Evolutionary conservation across 371 early-diverging fungal genomes (phyloP).

Genomic region (Enterocytospora artemiae): DNA sequence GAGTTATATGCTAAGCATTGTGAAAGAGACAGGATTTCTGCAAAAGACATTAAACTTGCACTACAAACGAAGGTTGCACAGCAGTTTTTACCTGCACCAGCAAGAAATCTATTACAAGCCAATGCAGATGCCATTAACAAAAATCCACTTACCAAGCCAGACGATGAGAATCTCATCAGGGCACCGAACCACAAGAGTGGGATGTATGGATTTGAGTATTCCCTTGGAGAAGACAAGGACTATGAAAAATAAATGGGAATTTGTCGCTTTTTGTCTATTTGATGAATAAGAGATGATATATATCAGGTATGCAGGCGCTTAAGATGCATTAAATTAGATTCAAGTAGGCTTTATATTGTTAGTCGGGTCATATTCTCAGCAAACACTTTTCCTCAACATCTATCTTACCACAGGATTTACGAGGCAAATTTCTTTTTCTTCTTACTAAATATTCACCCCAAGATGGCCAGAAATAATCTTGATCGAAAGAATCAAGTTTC

Average conservation of each 20-base stretch:
- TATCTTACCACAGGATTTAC: too few relatives aligned
- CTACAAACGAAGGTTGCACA: slow-evolving; percentile 61
- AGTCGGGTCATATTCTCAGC: background rate
- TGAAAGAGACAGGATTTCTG: slow-evolving; percentile 66
- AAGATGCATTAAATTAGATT: background rate
- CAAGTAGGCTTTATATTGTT: background rate
- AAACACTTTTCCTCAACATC: too few relatives aligned
- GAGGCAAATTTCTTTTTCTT: background rate
- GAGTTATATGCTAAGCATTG: slow-evolving; percentile 81
- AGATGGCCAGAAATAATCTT: background rate
- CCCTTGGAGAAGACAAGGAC: slow-evolving; percentile 4
- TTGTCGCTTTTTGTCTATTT: background rate
- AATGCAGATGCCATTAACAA: slow-evolving; percentile 52
- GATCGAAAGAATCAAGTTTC: background rate
- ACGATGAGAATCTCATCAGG: slow-evolving; percentile 50
- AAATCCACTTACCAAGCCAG: slow-evolving; percentile 48
- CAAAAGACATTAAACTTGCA: slow-evolving; percentile 81
- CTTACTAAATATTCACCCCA: background rate
- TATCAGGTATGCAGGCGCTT: background rate
- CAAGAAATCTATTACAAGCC: slow-evolving; percentile 56
- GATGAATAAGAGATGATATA: too few relatives aligned
- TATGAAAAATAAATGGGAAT: slow-evolving; percentile 9
- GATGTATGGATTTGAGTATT: slow-evolving; percentile 8
- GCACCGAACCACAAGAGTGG: slow-evolving; percentile 40
- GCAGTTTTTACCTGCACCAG: slow-evolving; percentile 58